Evolutionary conservation across 371 early-diverging fungal genomes (phyloP), one percentile per base, ranked within the genome.

Genomic region (Blakeslea trispora): DNA sequence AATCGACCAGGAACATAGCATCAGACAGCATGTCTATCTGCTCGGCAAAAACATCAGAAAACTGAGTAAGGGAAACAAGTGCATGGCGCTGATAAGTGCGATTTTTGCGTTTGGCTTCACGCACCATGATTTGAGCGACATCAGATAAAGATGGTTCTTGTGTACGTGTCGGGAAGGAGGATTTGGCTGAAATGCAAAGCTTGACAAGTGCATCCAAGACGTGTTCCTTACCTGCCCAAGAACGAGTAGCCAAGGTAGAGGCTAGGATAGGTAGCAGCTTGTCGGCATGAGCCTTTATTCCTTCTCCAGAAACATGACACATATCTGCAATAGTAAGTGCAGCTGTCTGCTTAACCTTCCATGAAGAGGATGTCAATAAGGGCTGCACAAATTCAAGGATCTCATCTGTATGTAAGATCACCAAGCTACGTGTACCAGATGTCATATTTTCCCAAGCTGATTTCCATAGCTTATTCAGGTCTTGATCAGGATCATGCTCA

Each of bases 161-260:
- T 14, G 59, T 66, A 2, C 59, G 43, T 10, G 31, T 39, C 1
- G 50, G 68, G 60, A 84, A 81, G 63, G 66, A 18, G 0, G 56
- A 74, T 46, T 83, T 84, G 44, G 82, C 70, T 0, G 82, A 82
- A 9, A 86, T 64, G 15, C 82, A 79, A 1, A 90, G 63, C 14
- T 75, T 73, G 1, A 83, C 83, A 57, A 94, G 77, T 4, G 90
- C 82, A 40, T 86, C 87, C 22, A 94, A 71, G 5, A 94, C 85
- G 21, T 79, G 74, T 57, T 94, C 95, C 65, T 94, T 96, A 31
- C 95, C 96, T 2, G 85, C 86, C 94, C 94, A 96, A 1, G 89
- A 84, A 32, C 94, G 75, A 5, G 94, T 92, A 0, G 84, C 69
- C 5, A 93, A 68, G 0, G 88, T 82, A 11, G 83, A 75, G 1